A percentile compares a stretch with the other conserved stretches of the same genome.
These are phyloP conservation scores for Candida wancherniae DNA, from an alignment of 805 yeast genomes.

Conservation along the genomic window DNA sequence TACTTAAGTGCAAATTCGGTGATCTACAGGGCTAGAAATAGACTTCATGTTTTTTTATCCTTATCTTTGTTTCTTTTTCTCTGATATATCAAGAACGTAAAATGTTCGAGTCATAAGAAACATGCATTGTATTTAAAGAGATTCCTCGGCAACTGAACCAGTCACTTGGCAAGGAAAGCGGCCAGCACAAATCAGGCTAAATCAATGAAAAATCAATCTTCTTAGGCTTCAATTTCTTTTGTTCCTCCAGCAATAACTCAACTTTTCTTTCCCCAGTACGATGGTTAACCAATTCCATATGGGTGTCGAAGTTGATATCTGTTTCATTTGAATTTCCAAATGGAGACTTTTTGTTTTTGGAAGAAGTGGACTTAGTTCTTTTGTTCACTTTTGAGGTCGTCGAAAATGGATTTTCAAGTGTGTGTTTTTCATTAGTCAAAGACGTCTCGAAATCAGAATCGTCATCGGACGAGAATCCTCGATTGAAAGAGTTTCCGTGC, in stretches of 20 bases:
- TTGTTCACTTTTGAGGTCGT: neutral
- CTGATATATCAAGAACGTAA: too few species aligned
- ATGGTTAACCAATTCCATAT: conserved; percentile 37
- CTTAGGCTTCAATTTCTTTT: conserved; percentile 36
- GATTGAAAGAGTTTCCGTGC: conserved; percentile 32
- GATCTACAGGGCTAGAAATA: too few species aligned
- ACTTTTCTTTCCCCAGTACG: conserved; percentile 37
- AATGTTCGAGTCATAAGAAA: too few species aligned
- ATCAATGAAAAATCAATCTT: conserved; percentile 24
- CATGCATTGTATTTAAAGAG: too few species aligned
- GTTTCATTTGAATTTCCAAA: conserved; percentile 4
- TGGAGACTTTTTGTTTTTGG: conserved; percentile 2
- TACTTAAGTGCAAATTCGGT: too few species aligned
- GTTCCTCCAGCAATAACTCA: conserved; percentile 24
- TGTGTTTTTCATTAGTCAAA: neutral
- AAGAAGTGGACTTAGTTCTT: neutral
- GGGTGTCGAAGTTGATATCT: conserved; percentile 28
- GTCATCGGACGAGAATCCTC: conserved; percentile 26
- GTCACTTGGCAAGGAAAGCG: too few species aligned
- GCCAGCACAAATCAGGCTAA: too few species aligned
- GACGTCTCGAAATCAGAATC: conserved; percentile 16
- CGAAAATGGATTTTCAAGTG: conserved; percentile 5
- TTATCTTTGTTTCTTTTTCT: too few species aligned
- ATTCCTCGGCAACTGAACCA: too few species aligned
- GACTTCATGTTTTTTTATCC: too few species aligned